Conservation (phyloP, 768 basidiomycete species). For the Trametes meyenii region DNA sequence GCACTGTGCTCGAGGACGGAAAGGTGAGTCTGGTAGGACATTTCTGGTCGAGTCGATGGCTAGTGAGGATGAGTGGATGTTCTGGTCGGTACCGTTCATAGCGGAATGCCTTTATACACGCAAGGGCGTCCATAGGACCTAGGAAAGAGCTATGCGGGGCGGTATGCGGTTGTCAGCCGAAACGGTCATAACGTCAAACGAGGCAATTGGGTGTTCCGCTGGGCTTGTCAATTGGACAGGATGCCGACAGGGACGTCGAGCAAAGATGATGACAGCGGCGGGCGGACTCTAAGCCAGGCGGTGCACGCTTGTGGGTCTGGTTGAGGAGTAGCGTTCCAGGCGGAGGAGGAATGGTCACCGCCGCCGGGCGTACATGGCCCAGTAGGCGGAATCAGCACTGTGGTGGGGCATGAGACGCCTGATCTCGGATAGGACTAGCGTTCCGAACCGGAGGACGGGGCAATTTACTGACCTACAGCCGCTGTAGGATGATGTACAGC, state of each 20-base stretch:
- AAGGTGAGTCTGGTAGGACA: slow-evolving; percentile 50
- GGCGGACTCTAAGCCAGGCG: slow-evolving; percentile 9
- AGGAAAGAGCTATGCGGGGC: slow-evolving; percentile 22
- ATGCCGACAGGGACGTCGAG: slow-evolving; percentile 18
- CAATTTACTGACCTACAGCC: slow-evolving; percentile 6
- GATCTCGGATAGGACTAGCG: slow-evolving; percentile 17
- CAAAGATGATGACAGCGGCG: slow-evolving; percentile 17
- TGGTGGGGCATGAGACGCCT: background rate
- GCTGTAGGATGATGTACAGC: slow-evolving; percentile 13
- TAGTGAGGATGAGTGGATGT: slow-evolving; percentile 4
- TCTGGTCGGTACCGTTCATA: slow-evolving; percentile 2
- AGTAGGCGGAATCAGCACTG: background rate
- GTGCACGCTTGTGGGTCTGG: slow-evolving; percentile 5
- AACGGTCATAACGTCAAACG: slow-evolving; percentile 18
- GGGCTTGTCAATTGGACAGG: slow-evolving; percentile 20
- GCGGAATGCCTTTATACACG: slow-evolving; percentile 11
- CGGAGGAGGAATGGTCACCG: slow-evolving; percentile 5
- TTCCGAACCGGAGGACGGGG: slow-evolving; percentile 21
- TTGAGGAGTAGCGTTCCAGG: background rate
- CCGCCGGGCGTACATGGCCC: background rate
- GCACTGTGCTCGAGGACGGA: slow-evolving; percentile 59
- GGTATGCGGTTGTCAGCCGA: slow-evolving; percentile 15
- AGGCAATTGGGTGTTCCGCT: slow-evolving; percentile 14
- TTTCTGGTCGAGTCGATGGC: slow-evolving; percentile 3
- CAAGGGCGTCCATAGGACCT: background rate